Base-by-base conservation (phyloP, 305 asterid genomes). In the Solanum hybrid region DNA sequence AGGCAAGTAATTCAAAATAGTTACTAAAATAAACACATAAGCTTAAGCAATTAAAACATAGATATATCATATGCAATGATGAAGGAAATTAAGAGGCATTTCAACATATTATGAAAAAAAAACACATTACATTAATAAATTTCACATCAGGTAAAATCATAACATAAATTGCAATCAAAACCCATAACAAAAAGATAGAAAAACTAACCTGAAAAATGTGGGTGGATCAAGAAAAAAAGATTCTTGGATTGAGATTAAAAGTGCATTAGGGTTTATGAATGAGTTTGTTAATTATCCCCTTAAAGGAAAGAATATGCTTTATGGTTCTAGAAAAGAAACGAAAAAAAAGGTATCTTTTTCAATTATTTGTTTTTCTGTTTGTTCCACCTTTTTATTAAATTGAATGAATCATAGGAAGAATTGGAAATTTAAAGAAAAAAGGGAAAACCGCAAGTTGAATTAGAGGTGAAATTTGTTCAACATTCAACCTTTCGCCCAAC, bases 261-360 rank as follows among this genome's bases (percentile, higher is more conserved):
- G 73, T 45, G 26, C 93, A 90, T 90, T 90, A 89, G 92, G 92
- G 91, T 87, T 93, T 91, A 88, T 79, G 80, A 56, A 56, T 56
- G 69, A 56, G 69, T 56, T 56, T 56, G 24, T 56, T 56, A 56
- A 56, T 56, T 56, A 56, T 56, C 69, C 24, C 69, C 19, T 9
- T 26, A 40, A 81, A 81, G 87, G 87, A 84, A 84, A 51, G 87
- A 84, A 84, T 84, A 84, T 51, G 42, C 87, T 84, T 84, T 31
- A 31, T 56, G 76, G 76, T 84, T 29, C 37, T 27, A 12, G 71
- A 27, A 81, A 81, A 40, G 71, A 81, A 81, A 81, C 24, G 4
- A 8, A 13, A 26, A 80, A 38, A n/a, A 26, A 26, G 71, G 86
- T 26, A 60, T 81, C 69, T 81, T 81, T 80, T 40, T 40, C 24